Evolutionary conservation across 2,329 filamentous ascomycete genomes (phyloP).

Genomic region (Aspergillus uvarum): DNA sequence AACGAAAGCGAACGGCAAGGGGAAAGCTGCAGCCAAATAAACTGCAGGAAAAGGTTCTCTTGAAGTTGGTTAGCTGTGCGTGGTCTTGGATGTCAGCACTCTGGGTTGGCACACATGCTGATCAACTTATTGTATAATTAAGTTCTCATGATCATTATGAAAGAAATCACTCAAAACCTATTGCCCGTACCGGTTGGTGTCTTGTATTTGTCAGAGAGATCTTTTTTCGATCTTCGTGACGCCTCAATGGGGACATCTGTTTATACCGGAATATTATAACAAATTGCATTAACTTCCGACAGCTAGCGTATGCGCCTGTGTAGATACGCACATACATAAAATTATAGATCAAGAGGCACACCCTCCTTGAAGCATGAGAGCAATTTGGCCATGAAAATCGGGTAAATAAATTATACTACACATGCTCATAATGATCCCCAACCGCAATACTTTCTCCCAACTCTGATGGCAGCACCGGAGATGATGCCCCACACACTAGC

Average conservation of each 20-base stretch:
- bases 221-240: too few species aligned
- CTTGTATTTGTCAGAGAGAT: too few species aligned
- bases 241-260: too few species aligned
- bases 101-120: not conserved
- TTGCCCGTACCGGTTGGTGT: not conserved
- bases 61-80: not conserved
- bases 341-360: too few species aligned
- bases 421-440: conserved; percentile 35
- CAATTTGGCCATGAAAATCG: not conserved
- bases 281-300: too few species aligned
- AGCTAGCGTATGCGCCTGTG: not conserved
- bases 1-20: conserved; percentile 40
- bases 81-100: not conserved
- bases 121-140: conserved; percentile 10
- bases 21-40: conserved; percentile 29
- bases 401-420: not conserved
- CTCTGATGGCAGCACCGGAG: conserved; percentile 38
- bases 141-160: conserved; percentile 4
- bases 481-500: conserved; percentile 40
- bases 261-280: too few species aligned
- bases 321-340: not conserved
- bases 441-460: conserved; percentile 42
- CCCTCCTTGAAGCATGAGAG: not conserved
- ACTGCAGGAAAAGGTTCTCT: not conserved
- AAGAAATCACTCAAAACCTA: not conserved